Conservation (phyloP, 768 basidiomycete genomes). For the Phylloporus sp. region DNA sequence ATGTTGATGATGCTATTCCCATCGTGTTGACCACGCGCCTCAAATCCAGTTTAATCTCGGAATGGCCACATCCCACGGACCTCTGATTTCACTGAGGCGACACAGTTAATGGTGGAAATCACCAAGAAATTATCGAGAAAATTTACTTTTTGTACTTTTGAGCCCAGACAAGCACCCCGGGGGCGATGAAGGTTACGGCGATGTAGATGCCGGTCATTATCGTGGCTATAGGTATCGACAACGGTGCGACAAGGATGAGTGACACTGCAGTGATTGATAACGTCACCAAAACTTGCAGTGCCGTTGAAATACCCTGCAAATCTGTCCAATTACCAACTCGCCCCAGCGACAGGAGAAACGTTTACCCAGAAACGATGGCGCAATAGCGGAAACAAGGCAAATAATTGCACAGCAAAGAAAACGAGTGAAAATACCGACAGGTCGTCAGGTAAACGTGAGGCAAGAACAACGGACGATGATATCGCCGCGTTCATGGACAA, state of each 20-base stretch:
- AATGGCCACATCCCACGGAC: constrained; percentile 86
- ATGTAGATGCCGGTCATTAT: constrained; percentile 47
- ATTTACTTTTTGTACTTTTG: constrained; percentile 84
- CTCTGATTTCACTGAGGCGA: constrained; percentile 70
- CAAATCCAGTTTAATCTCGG: constrained; percentile 55
- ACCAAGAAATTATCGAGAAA: constrained; percentile 4
- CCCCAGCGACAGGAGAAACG: constrained; percentile 11
- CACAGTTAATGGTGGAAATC: constrained; percentile 12
- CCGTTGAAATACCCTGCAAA: constrained; percentile 43
- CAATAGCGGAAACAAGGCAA: constrained; percentile 80
- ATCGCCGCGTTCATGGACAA: constrained; percentile 89
- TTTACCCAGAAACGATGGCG: constrained; percentile 67
- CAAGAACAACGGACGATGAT: constrained; percentile 88
- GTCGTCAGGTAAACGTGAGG: constrained; percentile 81
- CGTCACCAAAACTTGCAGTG: constrained; percentile 52
- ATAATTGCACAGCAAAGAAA: constrained; percentile 75
- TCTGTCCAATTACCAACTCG: constrained; percentile 9
- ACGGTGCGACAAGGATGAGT: constrained; percentile 44
- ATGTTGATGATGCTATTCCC: constrained; percentile 25
- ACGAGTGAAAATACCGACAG: constrained; percentile 85
- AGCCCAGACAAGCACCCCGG: constrained; percentile 74
- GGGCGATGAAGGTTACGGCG: constrained; percentile 67
- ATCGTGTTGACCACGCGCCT: constrained; percentile 24
- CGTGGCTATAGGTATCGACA: constrained; percentile 52
- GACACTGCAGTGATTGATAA: constrained; percentile 45